Percentiles rank a stretch among this genome's conserved stretches.
Conservation (phyloP, 2,329 filamentous ascomycete species). For the Coniochaeta hoffmannii region DNA sequence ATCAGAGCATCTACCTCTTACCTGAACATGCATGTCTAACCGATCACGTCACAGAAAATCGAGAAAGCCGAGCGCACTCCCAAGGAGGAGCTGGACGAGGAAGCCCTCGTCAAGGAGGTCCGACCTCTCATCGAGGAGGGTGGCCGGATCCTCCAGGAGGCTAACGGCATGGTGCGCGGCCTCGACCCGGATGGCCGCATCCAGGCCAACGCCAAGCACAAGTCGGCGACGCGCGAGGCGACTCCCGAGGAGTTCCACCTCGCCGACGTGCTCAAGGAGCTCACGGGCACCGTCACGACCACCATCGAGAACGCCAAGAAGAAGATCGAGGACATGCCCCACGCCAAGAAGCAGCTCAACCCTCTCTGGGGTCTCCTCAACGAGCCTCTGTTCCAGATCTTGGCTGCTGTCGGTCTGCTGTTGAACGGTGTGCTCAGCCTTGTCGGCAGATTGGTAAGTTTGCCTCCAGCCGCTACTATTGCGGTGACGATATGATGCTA, state of each 20-base stretch:
- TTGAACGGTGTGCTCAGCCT: constrained; percentile 77
- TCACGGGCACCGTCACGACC: constrained; percentile 72
- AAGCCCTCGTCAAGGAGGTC: constrained; percentile 78
- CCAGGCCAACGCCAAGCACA: constrained; percentile 76
- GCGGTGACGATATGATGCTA: constrained; percentile 10
- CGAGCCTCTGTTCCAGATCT: constrained; percentile 87
- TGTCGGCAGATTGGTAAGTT: constrained; percentile 61
- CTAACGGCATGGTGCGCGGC: constrained; percentile 78
- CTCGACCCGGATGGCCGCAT: constrained; percentile 87
- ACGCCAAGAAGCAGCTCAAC: constrained; percentile 91
- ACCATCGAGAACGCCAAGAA: constrained; percentile 84
- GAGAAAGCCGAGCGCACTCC: constrained; percentile 73
- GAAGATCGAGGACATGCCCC: constrained; percentile 86
- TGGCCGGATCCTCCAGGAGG: constrained; percentile 72
- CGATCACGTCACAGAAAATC: constrained; percentile 48
- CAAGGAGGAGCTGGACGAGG: constrained; percentile 84
- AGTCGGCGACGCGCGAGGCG: constrained; percentile 65
- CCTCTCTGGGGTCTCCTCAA: constrained; percentile 77
- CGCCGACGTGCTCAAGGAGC: constrained; percentile 77
- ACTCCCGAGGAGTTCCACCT: constrained; percentile 78
- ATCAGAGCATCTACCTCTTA: neutral
- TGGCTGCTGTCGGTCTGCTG: constrained; percentile 79
- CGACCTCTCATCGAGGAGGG: constrained; percentile 86
- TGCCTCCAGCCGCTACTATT: neutral
- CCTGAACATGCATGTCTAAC: neutral